A percentile compares a stretch with the other conserved stretches of the same genome.
Conservation (phyloP, 225 moss, liverwort and hornwort species). For the Straminergon stramineum region DNA sequence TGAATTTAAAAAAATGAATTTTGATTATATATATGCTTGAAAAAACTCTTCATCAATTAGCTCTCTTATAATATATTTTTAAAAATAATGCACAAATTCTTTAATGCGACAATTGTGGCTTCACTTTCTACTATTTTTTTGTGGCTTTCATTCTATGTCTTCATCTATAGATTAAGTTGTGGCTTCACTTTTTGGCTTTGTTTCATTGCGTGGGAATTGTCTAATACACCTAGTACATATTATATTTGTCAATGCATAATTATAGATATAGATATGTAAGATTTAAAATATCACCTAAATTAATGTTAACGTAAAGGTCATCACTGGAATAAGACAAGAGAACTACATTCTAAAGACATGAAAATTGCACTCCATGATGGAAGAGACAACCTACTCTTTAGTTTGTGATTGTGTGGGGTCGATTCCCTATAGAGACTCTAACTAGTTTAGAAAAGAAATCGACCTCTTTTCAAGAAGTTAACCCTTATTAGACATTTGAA, state of each 20-base stretch:
- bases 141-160: not conserved
- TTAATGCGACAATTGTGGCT: not conserved
- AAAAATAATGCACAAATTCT: not conserved
- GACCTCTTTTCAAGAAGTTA: not conserved
- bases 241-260: not conserved
- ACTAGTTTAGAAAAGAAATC: not conserved
- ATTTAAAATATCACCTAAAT: not conserved
- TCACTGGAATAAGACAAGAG: not conserved
- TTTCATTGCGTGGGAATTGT: not conserved
- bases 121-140: no score
- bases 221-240: not conserved
- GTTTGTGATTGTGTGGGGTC: not conserved
- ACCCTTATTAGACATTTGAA: not conserved
- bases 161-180: not conserved
- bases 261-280: not conserved
- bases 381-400: not conserved
- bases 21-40: not conserved
- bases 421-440: not conserved
- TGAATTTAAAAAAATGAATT: not conserved
- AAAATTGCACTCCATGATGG: not conserved
- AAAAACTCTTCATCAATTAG: not conserved
- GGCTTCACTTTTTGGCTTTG: not conserved
- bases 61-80: no score
- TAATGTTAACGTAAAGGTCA: rapidly evolving
- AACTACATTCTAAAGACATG: not conserved